phyloP scores from a whole-genome alignment of 495 filamentous ascomycete species.

The Rostrohypoxylon terebratum region DNA sequence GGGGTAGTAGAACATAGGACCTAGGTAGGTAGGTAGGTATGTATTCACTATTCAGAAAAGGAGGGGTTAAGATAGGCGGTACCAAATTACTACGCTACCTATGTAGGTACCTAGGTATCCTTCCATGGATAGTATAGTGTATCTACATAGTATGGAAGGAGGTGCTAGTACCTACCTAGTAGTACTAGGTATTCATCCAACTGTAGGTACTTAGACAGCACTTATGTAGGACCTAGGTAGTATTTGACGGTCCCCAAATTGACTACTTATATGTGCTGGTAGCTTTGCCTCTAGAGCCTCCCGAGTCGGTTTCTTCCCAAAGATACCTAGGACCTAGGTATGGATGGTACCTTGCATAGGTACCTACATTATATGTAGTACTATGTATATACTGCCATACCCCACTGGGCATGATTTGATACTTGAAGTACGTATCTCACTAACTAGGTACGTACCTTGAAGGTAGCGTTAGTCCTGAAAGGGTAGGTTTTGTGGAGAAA shows the following conservation, averaged over 20 bases:
- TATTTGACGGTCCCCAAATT: too few species aligned
- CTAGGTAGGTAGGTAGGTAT: neutral
- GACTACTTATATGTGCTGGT: neutral
- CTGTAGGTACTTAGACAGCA: neutral
- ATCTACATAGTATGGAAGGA: too few species aligned
- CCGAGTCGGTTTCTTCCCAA: neutral
- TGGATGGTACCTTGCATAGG: too few species aligned
- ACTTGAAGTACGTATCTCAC: too few species aligned
- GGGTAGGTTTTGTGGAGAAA: constrained; percentile 33
- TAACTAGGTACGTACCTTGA: neutral
- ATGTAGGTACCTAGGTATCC: neutral
- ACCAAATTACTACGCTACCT: neutral
- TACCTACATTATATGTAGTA: too few species aligned
- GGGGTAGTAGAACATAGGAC: too few species aligned
- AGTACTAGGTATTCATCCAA: neutral
- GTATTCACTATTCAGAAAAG: neutral
- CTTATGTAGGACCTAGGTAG: too few species aligned
- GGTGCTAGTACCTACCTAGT: too few species aligned
- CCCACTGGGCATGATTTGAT: constrained; percentile 8
- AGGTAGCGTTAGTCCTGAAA: constrained; percentile 1
- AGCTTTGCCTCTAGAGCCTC: constrained; percentile 16
- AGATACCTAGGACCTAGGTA: too few species aligned
- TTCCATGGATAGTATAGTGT: too few species aligned
- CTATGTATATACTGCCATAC: neutral
- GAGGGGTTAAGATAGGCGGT: neutral